Conservation (phyloP, 345 rosid species). For the Hibiscus trionum region DNA sequence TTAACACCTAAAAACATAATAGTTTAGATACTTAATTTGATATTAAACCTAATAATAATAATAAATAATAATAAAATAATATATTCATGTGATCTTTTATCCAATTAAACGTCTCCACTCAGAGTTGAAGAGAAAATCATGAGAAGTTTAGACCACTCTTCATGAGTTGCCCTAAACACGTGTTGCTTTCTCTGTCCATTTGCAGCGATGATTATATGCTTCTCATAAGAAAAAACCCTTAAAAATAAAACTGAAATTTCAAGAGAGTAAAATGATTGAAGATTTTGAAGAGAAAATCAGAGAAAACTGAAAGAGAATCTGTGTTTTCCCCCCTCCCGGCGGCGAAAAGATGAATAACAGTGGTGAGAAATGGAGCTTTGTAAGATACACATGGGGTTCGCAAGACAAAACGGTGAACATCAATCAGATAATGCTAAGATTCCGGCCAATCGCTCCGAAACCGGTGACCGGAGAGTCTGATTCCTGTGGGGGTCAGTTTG, state of each 20-base stretch:
- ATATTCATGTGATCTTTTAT: background rate
- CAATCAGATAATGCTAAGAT: conserved; percentile 55
- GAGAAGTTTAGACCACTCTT: background rate
- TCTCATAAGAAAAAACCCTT: background rate
- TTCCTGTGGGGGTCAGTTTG: conserved; percentile 13
- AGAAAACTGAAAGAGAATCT: background rate
- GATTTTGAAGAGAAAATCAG: background rate
- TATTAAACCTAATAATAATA: too few species aligned
- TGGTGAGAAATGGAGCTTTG: conserved; percentile 12
- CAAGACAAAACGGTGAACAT: conserved; percentile 24
- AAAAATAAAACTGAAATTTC: too few species aligned
- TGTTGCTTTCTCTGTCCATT: conserved; percentile 18
- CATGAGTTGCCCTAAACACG: conserved; percentile 37
- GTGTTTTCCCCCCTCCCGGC: background rate
- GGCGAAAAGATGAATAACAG: conserved; percentile 20
- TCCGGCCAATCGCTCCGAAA: conserved; percentile 89
- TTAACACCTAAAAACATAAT: too few species aligned
- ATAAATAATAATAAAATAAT: too few species aligned
- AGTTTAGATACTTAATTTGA: too few species aligned
- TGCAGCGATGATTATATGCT: conserved; percentile 12
- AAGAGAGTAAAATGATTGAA: too few species aligned
- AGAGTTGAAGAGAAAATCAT: too few species aligned
- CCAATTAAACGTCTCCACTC: too few species aligned
- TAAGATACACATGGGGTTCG: background rate
- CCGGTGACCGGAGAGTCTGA: conserved; percentile 33